phyloP scores from a whole-genome alignment of 2,329 filamentous ascomycete species.

The Epichloe gansuensis region DNA sequence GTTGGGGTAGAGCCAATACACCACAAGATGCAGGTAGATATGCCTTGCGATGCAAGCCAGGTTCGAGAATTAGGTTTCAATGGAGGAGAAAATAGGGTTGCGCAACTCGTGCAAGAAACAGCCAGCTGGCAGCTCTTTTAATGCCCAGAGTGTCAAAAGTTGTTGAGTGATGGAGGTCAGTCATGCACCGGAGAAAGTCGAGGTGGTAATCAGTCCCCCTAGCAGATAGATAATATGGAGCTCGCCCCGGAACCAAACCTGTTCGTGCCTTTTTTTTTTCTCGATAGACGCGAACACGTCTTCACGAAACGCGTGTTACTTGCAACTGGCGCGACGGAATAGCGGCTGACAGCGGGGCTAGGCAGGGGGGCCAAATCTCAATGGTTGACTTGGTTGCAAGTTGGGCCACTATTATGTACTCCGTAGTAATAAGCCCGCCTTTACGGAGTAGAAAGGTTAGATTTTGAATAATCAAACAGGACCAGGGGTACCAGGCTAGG shows the following conservation, averaged over 20 bases:
- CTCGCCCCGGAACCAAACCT: neutral
- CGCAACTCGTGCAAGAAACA: neutral
- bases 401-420: too few relatives aligned
- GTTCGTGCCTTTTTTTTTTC: neutral
- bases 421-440: neutral
- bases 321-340: neutral
- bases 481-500: too few relatives aligned
- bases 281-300: constrained; percentile 7
- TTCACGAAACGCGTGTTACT: constrained; percentile 6
- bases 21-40: neutral
- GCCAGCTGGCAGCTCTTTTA: neutral
- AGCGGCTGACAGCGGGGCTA: neutral
- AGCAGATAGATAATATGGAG: neutral
- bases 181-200: neutral
- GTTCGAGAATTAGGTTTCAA: neutral
- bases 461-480: neutral
- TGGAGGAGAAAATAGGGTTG: neutral
- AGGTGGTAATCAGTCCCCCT: neutral
- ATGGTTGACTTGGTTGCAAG: neutral
- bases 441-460: neutral
- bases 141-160: too few relatives aligned
- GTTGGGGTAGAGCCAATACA: neutral
- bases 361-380: neutral
- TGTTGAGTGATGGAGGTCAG: neutral
- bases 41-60: neutral